Evolutionary conservation across 129 eudicot species (phyloP).

Genomic region (Calendula officinalis): DNA sequence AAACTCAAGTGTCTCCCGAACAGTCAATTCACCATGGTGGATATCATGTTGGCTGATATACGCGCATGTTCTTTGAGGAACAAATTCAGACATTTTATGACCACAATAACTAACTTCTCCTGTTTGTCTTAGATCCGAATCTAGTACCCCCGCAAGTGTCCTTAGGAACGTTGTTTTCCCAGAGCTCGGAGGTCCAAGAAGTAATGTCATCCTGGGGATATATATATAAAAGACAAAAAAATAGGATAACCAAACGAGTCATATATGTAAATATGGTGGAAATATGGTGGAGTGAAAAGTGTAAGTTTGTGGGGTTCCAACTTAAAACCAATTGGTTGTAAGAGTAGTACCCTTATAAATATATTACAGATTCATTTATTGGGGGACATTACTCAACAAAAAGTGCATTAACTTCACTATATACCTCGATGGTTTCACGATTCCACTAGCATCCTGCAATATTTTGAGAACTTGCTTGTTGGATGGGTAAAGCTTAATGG

Average conservation of each 20-base stretch:
- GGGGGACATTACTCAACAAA: no score
- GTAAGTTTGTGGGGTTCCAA: no score
- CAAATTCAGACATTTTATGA: conserved; percentile 58
- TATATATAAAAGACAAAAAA: neutral
- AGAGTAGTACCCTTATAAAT: neutral
- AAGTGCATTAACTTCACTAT: conserved; percentile 20
- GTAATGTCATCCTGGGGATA: conserved; percentile 66
- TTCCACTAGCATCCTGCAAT: conserved; percentile 71
- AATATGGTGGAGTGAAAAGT: no score
- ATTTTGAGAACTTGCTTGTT: conserved; percentile 60
- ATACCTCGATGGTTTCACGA: conserved; percentile 77
- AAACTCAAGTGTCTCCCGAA: conserved; percentile 66
- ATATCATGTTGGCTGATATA: conserved; percentile 73
- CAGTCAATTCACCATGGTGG: conserved; percentile 84
- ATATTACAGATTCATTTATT: no score
- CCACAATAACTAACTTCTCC: conserved; percentile 66
- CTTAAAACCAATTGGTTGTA: no score
- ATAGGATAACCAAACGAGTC: no score
- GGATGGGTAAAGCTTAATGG: conserved; percentile 57
- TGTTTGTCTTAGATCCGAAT: conserved; percentile 36
- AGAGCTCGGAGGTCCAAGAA: conserved; percentile 70
- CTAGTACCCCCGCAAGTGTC: conserved; percentile 56
- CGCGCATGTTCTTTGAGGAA: conserved; percentile 71
- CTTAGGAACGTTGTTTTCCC: conserved; percentile 61
- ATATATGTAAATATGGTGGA: no score